These are phyloP conservation scores for Mycosarcoma maydis DNA, from an alignment of 1,284 basidiomycete genomes.

Conservation along the genomic window DNA sequence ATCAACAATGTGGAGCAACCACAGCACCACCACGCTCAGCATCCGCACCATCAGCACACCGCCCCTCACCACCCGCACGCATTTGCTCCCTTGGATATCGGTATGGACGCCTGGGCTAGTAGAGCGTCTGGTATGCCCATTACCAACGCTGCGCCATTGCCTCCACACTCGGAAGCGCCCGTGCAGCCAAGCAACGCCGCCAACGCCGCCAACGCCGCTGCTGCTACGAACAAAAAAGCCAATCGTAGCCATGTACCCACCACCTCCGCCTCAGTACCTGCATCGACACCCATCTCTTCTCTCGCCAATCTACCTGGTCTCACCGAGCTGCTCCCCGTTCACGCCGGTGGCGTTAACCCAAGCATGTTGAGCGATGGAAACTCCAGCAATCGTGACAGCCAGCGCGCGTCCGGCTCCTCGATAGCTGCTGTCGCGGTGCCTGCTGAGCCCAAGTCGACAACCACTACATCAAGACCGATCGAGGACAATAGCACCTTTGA, in stretches of 20 bases:
- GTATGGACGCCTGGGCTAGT: constrained; percentile 40
- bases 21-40: constrained; percentile 21
- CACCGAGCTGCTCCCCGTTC: constrained; percentile 27
- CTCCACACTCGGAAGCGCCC: constrained; percentile 4
- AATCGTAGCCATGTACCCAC: constrained; percentile 3
- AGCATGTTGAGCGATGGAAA: constrained; percentile 30
- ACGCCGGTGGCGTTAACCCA: constrained; percentile 34
- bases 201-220: no score
- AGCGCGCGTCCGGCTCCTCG: constrained; percentile 3
- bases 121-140: constrained; percentile 7
- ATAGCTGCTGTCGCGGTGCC: constrained; percentile 20
- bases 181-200: not conserved
- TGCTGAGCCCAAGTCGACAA: constrained; percentile 26
- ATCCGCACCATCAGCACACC: constrained; percentile 23
- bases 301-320: constrained; percentile 22
- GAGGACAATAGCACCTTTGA: constrained; percentile 43
- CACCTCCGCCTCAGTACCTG: not conserved
- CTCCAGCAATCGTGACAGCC: constrained; percentile 7
- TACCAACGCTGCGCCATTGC: constrained; percentile 13
- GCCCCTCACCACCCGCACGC: constrained; percentile 28
- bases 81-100: constrained; percentile 33
- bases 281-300: constrained; percentile 13
- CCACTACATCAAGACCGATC: constrained; percentile 27
- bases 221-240: constrained; percentile 13
- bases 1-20: constrained; percentile 20